Evolutionary conservation across 2,329 filamentous ascomycete genomes (phyloP).

Genomic region (Aspergillus proliferans): DNA sequence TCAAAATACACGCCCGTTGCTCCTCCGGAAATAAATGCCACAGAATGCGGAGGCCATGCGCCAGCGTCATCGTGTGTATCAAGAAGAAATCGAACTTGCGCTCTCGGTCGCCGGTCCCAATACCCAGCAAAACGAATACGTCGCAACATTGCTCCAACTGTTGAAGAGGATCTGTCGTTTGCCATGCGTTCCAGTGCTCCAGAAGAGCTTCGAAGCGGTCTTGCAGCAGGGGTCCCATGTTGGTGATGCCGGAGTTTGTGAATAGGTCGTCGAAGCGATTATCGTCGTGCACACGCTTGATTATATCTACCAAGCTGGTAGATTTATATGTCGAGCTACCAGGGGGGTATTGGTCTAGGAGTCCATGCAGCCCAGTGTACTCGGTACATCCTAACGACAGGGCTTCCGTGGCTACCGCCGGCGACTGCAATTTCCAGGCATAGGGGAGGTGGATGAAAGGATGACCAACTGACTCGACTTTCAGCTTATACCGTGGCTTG

Average conservation of each 20-base stretch:
- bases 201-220: not conserved
- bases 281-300: not conserved
- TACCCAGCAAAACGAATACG: not conserved
- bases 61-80: constrained; percentile 2
- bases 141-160: constrained; percentile 3
- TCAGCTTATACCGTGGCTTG: not conserved
- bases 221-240: not conserved
- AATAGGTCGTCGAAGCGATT: not conserved
- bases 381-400: not conserved
- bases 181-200: not conserved
- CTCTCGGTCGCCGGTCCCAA: not conserved
- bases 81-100: constrained; percentile 3
- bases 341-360: not conserved
- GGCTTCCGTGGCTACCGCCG: not conserved
- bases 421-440: not conserved
- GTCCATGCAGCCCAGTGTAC: not conserved
- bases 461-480: not conserved
- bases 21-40: not conserved
- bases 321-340: not conserved
- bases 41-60: constrained; percentile 1
- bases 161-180: not conserved
- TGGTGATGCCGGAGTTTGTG: not conserved
- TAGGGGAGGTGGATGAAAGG: not conserved
- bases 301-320: not conserved
- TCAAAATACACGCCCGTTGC: not conserved